Base-by-base conservation (phyloP, 2,329 filamentous ascomycete species). In the Verticillium nubilum region DNA sequence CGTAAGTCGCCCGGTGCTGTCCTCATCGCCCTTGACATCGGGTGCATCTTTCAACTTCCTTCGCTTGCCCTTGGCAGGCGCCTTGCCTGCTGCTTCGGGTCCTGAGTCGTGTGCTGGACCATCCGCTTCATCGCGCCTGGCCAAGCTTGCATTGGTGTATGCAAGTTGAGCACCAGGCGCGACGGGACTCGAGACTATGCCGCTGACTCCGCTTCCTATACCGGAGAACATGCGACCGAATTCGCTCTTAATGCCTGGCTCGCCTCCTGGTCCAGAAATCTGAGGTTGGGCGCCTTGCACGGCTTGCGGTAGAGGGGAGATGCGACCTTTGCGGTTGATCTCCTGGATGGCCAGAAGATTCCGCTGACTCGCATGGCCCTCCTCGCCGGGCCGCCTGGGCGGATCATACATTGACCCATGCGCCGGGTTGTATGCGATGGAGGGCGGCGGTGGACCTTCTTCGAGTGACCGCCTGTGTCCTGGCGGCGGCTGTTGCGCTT, bases 151-250 rank as follows among this genome's bases (percentile, higher is more conserved):
- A 33, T 73, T 76, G 5, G 79, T 75, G 60, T 81, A 85, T 1
- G 81, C 78, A 37, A 80, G 66, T 47, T 75, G 73, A 4, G 74
- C 70, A 61, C 78, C 67, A 50, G 74, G 42, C 1, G 80, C 73
- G 3, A 80, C 76, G 2, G 83, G 82, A 65, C 81, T 85, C 15
- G 82, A 79, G 35, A 79, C 74, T 60, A 83, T 78, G 47, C 74
- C 77, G 62, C 74, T 79, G 31, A 83, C 79, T 62, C 79, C 84
- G 65, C 78, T 84, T 61, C 80, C 93, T 65, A 98, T 92, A n/a
- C 94, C 94, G 19, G 91, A 92, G 74, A 97, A 97, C 82, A 97
- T 96, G 63, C 92, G 88, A 28, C 93, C 93, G 71, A 97, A 93
- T 71, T 97, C 94, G 70, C 88, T 96, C 79, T 97, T 97, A 69